Conservation (phyloP, 2,329 filamentous ascomycete species). For the Didymella pomorum region DNA sequence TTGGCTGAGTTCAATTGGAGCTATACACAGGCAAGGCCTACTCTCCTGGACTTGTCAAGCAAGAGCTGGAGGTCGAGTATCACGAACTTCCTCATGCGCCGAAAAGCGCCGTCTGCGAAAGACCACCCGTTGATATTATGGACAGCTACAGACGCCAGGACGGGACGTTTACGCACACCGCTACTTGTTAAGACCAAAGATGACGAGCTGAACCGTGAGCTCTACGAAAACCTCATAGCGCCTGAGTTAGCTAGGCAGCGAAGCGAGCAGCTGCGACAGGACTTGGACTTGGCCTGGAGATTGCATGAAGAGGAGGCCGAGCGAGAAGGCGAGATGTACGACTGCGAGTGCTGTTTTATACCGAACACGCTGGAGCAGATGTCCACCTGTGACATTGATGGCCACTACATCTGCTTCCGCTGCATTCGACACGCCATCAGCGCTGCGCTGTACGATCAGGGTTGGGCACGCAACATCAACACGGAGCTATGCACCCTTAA, state of each 20-base stretch:
- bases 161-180: slow-evolving; percentile 64
- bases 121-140: slow-evolving; percentile 68
- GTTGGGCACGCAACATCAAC: slow-evolving; percentile 84
- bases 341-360: slow-evolving; percentile 82
- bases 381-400: slow-evolving; percentile 71
- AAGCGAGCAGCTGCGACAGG: slow-evolving; percentile 50
- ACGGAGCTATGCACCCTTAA: slow-evolving; percentile 74
- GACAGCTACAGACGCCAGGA: slow-evolving; percentile 65
- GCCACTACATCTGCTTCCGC: slow-evolving; percentile 79
- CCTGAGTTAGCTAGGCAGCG: slow-evolving; percentile 53
- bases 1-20: slow-evolving; percentile 82
- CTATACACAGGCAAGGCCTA: slow-evolving; percentile 75
- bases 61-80: slow-evolving; percentile 82
- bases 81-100: slow-evolving; percentile 72
- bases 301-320: slow-evolving; percentile 61
- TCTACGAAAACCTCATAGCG: slow-evolving; percentile 55
- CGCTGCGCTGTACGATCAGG: slow-evolving; percentile 92
- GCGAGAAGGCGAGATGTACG: slow-evolving; percentile 60
- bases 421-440: slow-evolving; percentile 84
- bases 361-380: slow-evolving; percentile 76
- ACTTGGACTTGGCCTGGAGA: slow-evolving; percentile 54
- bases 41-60: slow-evolving; percentile 71
- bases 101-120: slow-evolving; percentile 63
- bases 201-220: slow-evolving; percentile 60
- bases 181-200: slow-evolving; percentile 72